Percentiles rank a stretch among this genome's conserved stretches.
These are phyloP conservation scores for Rheum nobile DNA, from an alignment of 148 eudicot species.

Conservation along the genomic window DNA sequence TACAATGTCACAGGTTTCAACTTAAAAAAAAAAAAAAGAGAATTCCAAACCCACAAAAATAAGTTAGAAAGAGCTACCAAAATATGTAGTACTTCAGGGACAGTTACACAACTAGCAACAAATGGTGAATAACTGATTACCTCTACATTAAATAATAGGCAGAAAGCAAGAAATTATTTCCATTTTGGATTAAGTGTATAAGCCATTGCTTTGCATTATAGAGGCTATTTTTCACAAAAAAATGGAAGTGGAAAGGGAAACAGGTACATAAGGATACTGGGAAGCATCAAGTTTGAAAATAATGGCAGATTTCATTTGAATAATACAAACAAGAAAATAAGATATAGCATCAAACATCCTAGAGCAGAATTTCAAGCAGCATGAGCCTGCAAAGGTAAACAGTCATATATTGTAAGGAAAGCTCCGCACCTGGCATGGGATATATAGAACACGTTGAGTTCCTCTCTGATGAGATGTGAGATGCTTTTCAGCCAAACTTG, in stretches of 20 bases:
- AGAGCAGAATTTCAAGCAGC: not conserved
- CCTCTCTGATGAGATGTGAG: conserved; percentile 71
- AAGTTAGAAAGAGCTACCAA: not conserved
- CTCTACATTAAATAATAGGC: not conserved
- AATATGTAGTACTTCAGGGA: not conserved
- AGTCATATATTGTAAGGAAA: not conserved
- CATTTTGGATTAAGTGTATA: not conserved
- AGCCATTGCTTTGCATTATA: not conserved
- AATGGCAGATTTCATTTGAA: not conserved
- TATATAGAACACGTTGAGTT: conserved; percentile 76
- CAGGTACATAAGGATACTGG: not conserved
- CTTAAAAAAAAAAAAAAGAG: not conserved
- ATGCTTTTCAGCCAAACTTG: conserved; percentile 75
- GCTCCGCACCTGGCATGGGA: conserved; percentile 78
- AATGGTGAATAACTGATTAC: not conserved
- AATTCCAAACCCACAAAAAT: not conserved
- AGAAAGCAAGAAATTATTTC: not conserved
- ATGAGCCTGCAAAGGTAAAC: not conserved
- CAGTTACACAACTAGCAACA: not conserved
- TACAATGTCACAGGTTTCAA: not conserved
- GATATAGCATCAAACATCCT: not conserved
- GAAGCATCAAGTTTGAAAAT: not conserved
- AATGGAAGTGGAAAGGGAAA: not conserved
- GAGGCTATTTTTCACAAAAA: not conserved
- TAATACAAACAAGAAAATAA: not conserved